Conservation (phyloP, 2,329 filamentous ascomycete species). For the Pseudogymnoascus pannorum region DNA sequence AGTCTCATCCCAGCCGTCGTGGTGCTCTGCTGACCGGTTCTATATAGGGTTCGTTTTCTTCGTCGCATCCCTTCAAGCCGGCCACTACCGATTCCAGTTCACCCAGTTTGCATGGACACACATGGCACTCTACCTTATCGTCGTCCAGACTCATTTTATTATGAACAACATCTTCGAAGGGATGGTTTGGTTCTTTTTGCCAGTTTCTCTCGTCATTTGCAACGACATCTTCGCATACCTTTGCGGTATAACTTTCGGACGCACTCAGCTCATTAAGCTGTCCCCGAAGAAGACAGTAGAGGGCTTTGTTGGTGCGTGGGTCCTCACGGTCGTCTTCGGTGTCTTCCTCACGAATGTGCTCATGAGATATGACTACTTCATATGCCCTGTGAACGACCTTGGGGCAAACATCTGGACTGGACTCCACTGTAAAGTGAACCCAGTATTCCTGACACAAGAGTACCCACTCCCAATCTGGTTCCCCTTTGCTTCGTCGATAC, state of each 20-base stretch:
- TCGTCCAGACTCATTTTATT: constrained; percentile 96
- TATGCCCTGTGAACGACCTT: constrained; percentile 93
- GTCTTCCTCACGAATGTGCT: constrained; percentile 75
- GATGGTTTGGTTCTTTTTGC: constrained; percentile 99
- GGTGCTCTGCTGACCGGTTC: constrained; percentile 27
- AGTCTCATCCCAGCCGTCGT: background rate
- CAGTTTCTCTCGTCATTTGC: constrained; percentile 88
- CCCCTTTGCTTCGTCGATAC: constrained; percentile 64
- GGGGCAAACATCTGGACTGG: constrained; percentile 90
- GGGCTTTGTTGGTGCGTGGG: constrained; percentile 92
- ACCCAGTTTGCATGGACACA: constrained; percentile 99
- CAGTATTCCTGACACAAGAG: constrained; percentile 73
- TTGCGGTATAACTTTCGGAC: constrained; percentile 92
- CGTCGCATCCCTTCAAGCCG: constrained; percentile 86
- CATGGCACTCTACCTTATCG: constrained; percentile 96
- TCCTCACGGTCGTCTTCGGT: constrained; percentile 86
- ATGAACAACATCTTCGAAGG: constrained; percentile 99
- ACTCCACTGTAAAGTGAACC: constrained; percentile 82
- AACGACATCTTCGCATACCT: constrained; percentile 99
- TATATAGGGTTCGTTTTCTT: constrained; percentile 89
- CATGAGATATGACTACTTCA: constrained; percentile 92
- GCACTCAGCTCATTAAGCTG: constrained; percentile 93
- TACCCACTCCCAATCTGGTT: constrained; percentile 69
- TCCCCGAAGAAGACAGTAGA: constrained; percentile 99
- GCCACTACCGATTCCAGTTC: constrained; percentile 97